Percentiles rank a stretch among this genome's conserved stretches.
Conservation (phyloP, 805 yeast species). For the Cyberlindnera euphorbiae region DNA sequence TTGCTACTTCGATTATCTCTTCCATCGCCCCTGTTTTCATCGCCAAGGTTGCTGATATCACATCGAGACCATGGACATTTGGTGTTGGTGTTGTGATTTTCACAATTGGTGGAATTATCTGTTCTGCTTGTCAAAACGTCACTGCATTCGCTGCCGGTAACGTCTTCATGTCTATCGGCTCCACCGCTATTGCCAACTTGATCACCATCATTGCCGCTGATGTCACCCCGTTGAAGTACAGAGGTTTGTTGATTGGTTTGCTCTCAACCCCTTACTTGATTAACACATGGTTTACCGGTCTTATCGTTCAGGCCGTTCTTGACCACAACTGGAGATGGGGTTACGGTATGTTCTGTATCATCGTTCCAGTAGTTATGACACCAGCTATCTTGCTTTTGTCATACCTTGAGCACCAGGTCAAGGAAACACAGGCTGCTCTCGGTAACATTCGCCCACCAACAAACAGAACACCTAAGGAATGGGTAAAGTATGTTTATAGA, state of each 20-base stretch:
- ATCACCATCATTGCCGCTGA: conserved; percentile 33
- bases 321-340: conserved; percentile 48
- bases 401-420: conserved; percentile 30
- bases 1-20: conserved; percentile 35
- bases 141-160: conserved; percentile 33
- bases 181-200: conserved; percentile 33
- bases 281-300: conserved; percentile 41
- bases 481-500: conserved; percentile 5
- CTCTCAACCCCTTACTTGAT: conserved; percentile 37
- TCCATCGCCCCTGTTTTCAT: conserved; percentile 35
- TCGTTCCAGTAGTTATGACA: conserved; percentile 36
- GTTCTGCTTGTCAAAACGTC: conserved; percentile 34
- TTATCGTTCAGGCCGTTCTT: conserved; percentile 30
- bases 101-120: conserved; percentile 32
- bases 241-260: conserved; percentile 33
- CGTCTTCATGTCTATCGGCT: conserved; percentile 34
- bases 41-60: conserved; percentile 37
- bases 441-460: conserved; percentile 12
- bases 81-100: conserved; percentile 28
- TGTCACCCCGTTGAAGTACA: conserved; percentile 34
- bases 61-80: conserved; percentile 38
- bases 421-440: conserved; percentile 13
- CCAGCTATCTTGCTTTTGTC: conserved; percentile 32
- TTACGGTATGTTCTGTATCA: conserved; percentile 44
- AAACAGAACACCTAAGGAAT: conserved; percentile 3